Percentiles rank a stretch among this genome's conserved stretches.
phyloP scores from a whole-genome alignment of 495 filamentous ascomycete species.

The Neurospora terricola region DNA sequence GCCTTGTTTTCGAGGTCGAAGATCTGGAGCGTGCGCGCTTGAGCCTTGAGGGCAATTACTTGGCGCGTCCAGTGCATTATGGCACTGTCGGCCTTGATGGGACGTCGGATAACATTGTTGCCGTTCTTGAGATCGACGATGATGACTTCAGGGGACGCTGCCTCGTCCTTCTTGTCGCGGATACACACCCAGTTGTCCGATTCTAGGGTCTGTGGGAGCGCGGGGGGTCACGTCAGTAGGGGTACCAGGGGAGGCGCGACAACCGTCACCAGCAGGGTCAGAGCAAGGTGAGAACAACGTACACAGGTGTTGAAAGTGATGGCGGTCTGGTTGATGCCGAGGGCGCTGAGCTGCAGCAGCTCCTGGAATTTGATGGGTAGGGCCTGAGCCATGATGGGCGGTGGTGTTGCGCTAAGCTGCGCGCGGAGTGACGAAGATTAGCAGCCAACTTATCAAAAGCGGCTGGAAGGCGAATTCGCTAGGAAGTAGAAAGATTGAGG shows the following conservation, averaged over 20 bases:
- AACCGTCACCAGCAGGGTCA: not conserved
- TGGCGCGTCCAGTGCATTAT: conserved; percentile 98
- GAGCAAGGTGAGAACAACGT: conserved; percentile 31
- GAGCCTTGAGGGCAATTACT: conserved; percentile 93
- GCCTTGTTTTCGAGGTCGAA: conserved; percentile 85
- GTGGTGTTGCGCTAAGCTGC: conserved; percentile 24
- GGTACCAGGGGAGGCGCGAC: not conserved
- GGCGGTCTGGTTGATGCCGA: conserved; percentile 73
- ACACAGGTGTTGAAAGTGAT: conserved; percentile 98
- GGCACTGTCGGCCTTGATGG: conserved; percentile 98
- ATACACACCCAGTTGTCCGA: conserved; percentile 94
- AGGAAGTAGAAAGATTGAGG: conserved; percentile 1
- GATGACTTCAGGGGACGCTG: conserved; percentile 80
- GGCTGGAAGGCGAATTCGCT: conserved; percentile 4
- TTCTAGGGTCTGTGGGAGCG: conserved; percentile 69
- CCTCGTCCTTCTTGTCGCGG: conserved; percentile 76
- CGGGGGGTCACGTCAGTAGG: not conserved
- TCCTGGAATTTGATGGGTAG: conserved; percentile 93
- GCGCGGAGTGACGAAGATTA: conserved; percentile 15
- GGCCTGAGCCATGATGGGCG: conserved; percentile 31
- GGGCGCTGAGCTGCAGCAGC: conserved; percentile 72
- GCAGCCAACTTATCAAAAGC: conserved; percentile 27
- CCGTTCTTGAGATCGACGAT: conserved; percentile 93
- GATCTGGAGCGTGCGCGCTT: conserved; percentile 87
- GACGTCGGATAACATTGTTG: conserved; percentile 84